These are phyloP conservation scores for Pythium sp. DNA, from an alignment of 352 stramenopile genomes.

Conservation along the genomic window DNA sequence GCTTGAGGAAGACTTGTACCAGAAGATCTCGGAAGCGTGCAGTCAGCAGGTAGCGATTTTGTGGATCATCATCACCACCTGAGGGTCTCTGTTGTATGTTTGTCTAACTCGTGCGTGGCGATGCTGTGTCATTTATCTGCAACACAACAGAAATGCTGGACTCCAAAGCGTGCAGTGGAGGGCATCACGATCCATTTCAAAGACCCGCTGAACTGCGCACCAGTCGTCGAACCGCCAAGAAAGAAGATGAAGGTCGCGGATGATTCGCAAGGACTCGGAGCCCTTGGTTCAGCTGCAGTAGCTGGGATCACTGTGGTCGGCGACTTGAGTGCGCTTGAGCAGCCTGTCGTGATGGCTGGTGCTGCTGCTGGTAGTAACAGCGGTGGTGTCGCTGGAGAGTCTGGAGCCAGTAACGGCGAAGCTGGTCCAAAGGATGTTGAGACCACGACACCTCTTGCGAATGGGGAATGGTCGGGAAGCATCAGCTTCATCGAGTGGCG, in stretches of 20 bases:
- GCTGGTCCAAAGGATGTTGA: constrained; percentile 29
- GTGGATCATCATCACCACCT: background rate
- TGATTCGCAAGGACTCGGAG: constrained; percentile 18
- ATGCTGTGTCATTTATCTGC: background rate
- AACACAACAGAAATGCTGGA: constrained; percentile 58
- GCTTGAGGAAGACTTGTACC: constrained; percentile 76
- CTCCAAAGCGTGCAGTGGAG: constrained; percentile 63
- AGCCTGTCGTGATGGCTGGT: background rate
- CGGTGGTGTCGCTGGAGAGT: constrained; percentile 6
- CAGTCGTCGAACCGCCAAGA: constrained; percentile 63
- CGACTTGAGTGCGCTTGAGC: constrained; percentile 9
- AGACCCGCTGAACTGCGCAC: constrained; percentile 65
- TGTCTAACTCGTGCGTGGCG: background rate
- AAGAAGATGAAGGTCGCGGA: constrained; percentile 62
- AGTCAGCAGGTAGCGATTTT: constrained; percentile 41
- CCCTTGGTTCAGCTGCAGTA: background rate
- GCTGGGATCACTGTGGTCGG: background rate
- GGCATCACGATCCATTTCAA: constrained; percentile 79
- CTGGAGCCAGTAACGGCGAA: constrained; percentile 18
- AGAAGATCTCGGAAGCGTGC: constrained; percentile 60
- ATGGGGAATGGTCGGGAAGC: constrained; percentile 71
- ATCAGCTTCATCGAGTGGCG: constrained; percentile 88
- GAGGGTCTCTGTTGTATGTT: background rate
- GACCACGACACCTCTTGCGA: constrained; percentile 40
- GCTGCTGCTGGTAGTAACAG: background rate